Conservation (phyloP, 2,329 filamentous ascomycete species). For the Helicocarpus griseus region DNA sequence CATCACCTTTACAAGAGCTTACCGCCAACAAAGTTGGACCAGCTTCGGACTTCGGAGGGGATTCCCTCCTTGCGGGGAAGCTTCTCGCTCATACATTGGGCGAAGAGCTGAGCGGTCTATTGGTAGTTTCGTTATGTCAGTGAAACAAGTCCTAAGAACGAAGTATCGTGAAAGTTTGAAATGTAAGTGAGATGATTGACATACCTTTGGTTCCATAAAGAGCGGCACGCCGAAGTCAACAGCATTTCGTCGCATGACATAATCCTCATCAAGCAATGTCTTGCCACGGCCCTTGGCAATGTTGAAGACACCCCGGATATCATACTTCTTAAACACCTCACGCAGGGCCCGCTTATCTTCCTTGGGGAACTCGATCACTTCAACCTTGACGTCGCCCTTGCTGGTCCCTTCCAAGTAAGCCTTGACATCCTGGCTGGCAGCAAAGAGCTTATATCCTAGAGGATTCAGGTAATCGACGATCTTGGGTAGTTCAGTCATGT, state of each 20-base stretch:
- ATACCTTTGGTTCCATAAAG: conserved; percentile 96
- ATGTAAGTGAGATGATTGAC: conserved; percentile 16
- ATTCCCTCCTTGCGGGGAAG: conserved; percentile 81
- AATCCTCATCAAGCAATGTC: conserved; percentile 83
- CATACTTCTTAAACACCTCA: conserved; percentile 93
- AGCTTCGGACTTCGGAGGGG: conserved; percentile 80
- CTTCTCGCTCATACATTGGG: conserved; percentile 95
- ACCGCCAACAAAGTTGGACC: conserved; percentile 90
- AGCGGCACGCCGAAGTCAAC: conserved; percentile 96
- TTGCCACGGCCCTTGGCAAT: conserved; percentile 74
- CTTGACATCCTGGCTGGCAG: conserved; percentile 74
- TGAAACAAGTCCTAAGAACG: neutral
- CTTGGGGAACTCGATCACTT: conserved; percentile 94
- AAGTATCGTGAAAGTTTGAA: neutral
- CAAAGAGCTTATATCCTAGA: conserved; percentile 89
- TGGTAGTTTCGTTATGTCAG: conserved; percentile 20
- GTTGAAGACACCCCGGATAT: conserved; percentile 95
- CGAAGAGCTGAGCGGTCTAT: conserved; percentile 89
- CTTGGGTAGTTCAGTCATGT: conserved; percentile 59
- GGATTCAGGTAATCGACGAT: conserved; percentile 82
- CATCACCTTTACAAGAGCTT: conserved; percentile 31
- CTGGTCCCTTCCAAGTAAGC: conserved; percentile 63
- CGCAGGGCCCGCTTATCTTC: conserved; percentile 90
- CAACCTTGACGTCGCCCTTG: conserved; percentile 60
- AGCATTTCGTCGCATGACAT: conserved; percentile 95